Conservation (phyloP, 768 basidiomycete species). For the Trametes maxima region DNA sequence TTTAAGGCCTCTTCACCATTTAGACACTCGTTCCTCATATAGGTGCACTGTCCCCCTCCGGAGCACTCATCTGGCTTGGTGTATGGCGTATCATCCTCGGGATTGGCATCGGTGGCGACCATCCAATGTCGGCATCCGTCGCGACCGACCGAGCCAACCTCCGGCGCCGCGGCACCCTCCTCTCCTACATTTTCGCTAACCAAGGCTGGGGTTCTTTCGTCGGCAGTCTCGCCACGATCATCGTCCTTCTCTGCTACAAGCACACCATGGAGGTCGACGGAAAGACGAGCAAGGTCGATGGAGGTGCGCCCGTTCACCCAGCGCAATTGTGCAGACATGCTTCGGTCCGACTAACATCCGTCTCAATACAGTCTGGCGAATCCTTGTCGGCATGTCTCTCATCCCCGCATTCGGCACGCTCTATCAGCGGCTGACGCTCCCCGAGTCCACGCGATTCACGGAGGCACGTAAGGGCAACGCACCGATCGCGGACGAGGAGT, state of each 20-base stretch:
- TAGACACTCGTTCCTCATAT: not conserved
- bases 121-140: constrained; percentile 74
- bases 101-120: constrained; percentile 79
- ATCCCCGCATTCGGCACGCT: constrained; percentile 74
- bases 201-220: constrained; percentile 78
- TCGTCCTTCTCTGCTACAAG: constrained; percentile 67
- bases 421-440: constrained; percentile 74
- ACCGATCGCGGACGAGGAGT: constrained; percentile 27
- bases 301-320: constrained; percentile 45
- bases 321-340: not conserved
- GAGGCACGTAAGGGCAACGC: constrained; percentile 41
- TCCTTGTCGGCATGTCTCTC: constrained; percentile 72
- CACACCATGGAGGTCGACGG: constrained; percentile 59
- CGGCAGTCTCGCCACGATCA: constrained; percentile 62
- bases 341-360: constrained; percentile 1
- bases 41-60: constrained; percentile 53
- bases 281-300: constrained; percentile 67
- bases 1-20: not conserved
- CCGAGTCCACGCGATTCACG: constrained; percentile 62
- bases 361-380: constrained; percentile 60
- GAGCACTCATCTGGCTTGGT: constrained; percentile 61
- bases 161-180: constrained; percentile 68
- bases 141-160: constrained; percentile 68
- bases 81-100: constrained; percentile 75
- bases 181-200: constrained; percentile 77